phyloP scores from a whole-genome alignment of 176 grass and related monocot species.

The Carex cristatella region DNA sequence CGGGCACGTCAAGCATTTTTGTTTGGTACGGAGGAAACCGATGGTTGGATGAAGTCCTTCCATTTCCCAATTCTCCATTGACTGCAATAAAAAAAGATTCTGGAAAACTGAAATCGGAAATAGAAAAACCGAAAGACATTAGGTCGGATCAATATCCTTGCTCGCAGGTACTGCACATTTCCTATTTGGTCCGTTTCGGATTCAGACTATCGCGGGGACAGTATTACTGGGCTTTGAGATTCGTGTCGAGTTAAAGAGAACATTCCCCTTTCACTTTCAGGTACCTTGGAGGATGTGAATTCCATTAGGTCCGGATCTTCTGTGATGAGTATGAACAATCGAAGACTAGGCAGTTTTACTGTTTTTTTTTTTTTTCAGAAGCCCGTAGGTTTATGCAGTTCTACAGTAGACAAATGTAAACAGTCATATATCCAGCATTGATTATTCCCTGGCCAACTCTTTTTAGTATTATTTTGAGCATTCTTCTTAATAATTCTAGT shows the following conservation, averaged over 20 bases:
- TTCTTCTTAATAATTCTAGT: too few relatives aligned
- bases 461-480: not conserved
- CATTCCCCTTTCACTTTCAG: too few relatives aligned
- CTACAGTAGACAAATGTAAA: not conserved
- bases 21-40: not conserved
- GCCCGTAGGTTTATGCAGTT: not conserved
- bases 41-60: not conserved
- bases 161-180: too few relatives aligned
- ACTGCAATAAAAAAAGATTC: not conserved
- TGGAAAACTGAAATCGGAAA: not conserved
- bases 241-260: too few relatives aligned
- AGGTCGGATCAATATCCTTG: too few relatives aligned
- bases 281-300: too few relatives aligned
- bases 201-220: too few relatives aligned
- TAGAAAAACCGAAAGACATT: not conserved
- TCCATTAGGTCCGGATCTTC: not conserved
- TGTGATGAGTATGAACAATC: not conserved
- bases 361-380: too few relatives aligned
- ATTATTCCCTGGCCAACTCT: not conserved
- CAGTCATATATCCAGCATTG: not conserved
- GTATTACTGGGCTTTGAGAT: too few relatives aligned
- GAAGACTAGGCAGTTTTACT: not conserved
- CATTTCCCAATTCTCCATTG: not conserved
- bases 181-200: too few relatives aligned
- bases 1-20: constrained; percentile 15